Percentiles rank a stretch among this genome's conserved stretches.
Conservation (phyloP, 2,329 filamentous ascomycete genomes). For the Diaporthe eres region DNA sequence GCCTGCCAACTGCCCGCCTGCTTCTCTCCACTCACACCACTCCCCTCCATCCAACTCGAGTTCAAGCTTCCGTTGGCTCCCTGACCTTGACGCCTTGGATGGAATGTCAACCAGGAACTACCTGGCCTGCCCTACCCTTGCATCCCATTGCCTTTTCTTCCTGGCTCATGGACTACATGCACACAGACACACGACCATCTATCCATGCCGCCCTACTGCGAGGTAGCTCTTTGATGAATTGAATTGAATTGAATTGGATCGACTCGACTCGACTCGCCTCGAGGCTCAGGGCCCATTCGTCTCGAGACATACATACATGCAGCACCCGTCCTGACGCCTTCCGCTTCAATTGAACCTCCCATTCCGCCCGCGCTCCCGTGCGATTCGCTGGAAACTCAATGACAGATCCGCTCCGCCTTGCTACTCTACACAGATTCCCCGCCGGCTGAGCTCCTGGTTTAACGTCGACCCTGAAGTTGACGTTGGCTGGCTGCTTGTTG, state of each 20-base stretch:
- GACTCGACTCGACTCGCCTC: not conserved
- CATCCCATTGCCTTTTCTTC: not conserved
- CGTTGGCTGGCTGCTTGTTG: conserved; percentile 12
- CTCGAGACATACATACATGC: not conserved
- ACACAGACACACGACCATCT: conserved; percentile 1
- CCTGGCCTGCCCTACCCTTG: conserved; percentile 15
- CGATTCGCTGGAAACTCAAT: not conserved
- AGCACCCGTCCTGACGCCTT: not conserved
- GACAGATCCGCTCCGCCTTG: conserved; percentile 18
- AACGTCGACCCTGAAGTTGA: not conserved
- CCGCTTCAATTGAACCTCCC: not conserved
- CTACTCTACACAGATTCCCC: not conserved
- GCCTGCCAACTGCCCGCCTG: not conserved
- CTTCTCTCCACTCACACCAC: not conserved
- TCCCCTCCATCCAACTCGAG: conserved; percentile 11
- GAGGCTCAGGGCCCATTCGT: not conserved
- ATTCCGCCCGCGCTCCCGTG: not conserved
- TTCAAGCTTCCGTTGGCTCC: conserved; percentile 28
- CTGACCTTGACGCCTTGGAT: conserved; percentile 27
- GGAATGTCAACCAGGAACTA: conserved; percentile 9
- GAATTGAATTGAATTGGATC: conserved; percentile 7
- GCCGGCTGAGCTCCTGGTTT: conserved; percentile 9
- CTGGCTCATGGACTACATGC: not conserved
- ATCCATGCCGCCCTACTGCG: not conserved
- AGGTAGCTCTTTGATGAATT: not conserved